Evolutionary conservation across 306 rosid species (phyloP), one percentile per base, ranked within the genome.

Genomic region (Cicer bijugum): DNA sequence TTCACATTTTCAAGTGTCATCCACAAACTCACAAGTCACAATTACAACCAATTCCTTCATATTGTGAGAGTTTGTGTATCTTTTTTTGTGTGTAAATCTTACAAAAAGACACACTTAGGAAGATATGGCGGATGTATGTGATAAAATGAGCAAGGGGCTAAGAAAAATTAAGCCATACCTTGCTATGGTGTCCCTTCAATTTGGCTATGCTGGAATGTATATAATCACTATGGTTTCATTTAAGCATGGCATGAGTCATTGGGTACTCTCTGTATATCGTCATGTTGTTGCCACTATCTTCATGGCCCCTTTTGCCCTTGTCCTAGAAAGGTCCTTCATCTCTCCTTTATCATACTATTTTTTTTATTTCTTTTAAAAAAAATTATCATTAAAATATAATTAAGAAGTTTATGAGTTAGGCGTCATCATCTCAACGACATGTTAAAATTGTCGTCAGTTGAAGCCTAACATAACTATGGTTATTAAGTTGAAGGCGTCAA

Each of bases 181-280:
- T 84, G 97, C 93, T 16, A 92, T 95, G 81, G 69, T 95, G 14
- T 88, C 92, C 42, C 87, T 95, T 78, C 97, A 95, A 37, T 91
- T 95, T 68, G 99, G 99, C 0, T 95, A 84, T 23, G 56, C 99
- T 0, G 99, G 97, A 57, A 86, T 95, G 99, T 91, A 91, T 8
- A 80, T 95, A 47, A 77, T 95, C 56, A 87, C 97, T 60, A 84
- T 95, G 97, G 89, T 95, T 64, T 91, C 97, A 4, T 84, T 95
- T 72, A 95, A 95, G 40, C 91, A 92, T 58, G 99, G 99, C 42
- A 86, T 95, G 97, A 95, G 88, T 69, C 93, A 95, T 82, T 95
- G 86, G 80, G 76, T 91, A 0, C 91, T 95, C 51, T 89, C 99
- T 0, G 96, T 88, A 0, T 95, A 95, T 67, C 96, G 99, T 58